phyloP scores from a whole-genome alignment of 2,329 filamentous ascomycete genomes.

The Phyllachora maydis region DNA sequence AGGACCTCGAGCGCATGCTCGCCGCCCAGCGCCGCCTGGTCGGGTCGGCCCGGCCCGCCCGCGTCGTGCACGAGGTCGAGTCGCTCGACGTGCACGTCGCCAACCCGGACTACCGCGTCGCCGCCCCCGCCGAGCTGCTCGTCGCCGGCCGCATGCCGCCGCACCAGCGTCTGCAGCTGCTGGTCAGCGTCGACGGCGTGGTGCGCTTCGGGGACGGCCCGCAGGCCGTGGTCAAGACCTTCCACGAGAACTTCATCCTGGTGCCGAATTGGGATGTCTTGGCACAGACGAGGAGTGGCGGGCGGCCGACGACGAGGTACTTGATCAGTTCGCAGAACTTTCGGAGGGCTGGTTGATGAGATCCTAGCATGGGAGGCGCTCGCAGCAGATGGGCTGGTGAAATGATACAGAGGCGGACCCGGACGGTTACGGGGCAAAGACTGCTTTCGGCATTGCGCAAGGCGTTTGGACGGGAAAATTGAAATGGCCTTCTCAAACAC shows the following conservation, averaged over 20 bases:
- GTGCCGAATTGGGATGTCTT: conserved; percentile 52
- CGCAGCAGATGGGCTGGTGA: too few relatives aligned
- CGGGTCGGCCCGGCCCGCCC: too few relatives aligned
- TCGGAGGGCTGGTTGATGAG: too few relatives aligned
- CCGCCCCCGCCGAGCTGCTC: conserved; percentile 25
- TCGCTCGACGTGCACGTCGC: conserved; percentile 66
- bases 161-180: conserved; percentile 41
- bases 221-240: conserved; percentile 47
- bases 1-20: conserved; percentile 48
- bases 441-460: too few relatives aligned
- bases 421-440: conserved; percentile 42
- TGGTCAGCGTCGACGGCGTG: conserved; percentile 39
- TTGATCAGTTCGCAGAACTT: too few relatives aligned
- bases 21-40: conserved; percentile 32
- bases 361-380: too few relatives aligned
- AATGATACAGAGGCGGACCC: too few relatives aligned
- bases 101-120: conserved; percentile 42
- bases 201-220: conserved; percentile 48
- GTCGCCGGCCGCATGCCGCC: conserved; percentile 7
- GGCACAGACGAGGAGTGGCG: conserved; percentile 27
- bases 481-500: neutral
- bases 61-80: conserved; percentile 4
- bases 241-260: conserved; percentile 64
- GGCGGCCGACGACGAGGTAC: conserved; percentile 38
- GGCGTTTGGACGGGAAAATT: too few relatives aligned